Percentiles rank a stretch among this genome's conserved stretches.
These are phyloP conservation scores for Serendipita vermifera DNA, from an alignment of 768 basidiomycete species.

Conservation along the genomic window DNA sequence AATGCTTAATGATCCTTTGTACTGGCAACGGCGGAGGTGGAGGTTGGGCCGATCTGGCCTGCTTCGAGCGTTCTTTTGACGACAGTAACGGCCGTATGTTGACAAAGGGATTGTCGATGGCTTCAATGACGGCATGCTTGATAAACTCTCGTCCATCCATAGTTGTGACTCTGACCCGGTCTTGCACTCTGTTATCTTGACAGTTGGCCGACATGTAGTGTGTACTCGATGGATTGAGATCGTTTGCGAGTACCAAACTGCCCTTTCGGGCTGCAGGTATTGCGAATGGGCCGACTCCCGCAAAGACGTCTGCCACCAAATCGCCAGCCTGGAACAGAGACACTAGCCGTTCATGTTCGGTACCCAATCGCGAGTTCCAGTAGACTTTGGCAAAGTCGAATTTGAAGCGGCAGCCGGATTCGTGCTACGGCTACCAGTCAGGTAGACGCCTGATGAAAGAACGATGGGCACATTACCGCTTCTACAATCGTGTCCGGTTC, in stretches of 20 bases:
- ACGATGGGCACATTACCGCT: constrained; percentile 44
- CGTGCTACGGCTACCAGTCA: constrained; percentile 37
- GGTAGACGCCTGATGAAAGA: constrained; percentile 4
- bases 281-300: constrained; percentile 94
- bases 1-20: constrained; percentile 58
- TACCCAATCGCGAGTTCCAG: constrained; percentile 93
- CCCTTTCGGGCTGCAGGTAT: constrained; percentile 88
- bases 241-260: constrained; percentile 81
- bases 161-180: constrained; percentile 57
- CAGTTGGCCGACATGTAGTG: constrained; percentile 67
- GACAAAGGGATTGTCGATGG: constrained; percentile 55
- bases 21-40: constrained; percentile 19
- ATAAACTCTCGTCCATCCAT: constrained; percentile 87
- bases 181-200: constrained; percentile 55
- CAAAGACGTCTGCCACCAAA: constrained; percentile 86
- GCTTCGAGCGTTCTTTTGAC: constrained; percentile 30
- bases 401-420: constrained; percentile 73
- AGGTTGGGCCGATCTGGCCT: constrained; percentile 13
- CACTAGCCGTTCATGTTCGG: constrained; percentile 83
- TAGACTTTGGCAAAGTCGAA: constrained; percentile 96
- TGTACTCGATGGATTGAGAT: constrained; percentile 81
- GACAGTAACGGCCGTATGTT: constrained; percentile 33
- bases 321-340: constrained; percentile 52
- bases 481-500: constrained; percentile 76
- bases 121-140: constrained; percentile 36